Evolutionary conservation across 2,329 filamentous ascomycete species (phyloP).

Genomic region (Akanthomyces muscarius): DNA sequence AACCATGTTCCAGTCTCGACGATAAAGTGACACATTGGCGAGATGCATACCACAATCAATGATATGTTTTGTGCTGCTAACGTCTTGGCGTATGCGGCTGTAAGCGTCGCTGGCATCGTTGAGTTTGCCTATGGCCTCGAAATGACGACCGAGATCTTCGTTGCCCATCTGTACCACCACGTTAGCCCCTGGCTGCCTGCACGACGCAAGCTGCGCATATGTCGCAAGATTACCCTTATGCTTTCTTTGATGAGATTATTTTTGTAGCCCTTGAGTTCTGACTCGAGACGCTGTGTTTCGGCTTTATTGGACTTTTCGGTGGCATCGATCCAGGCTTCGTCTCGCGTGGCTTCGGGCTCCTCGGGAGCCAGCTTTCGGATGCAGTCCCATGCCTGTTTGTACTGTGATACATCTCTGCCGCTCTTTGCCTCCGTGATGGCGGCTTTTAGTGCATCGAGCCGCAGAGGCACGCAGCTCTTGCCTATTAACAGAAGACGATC

Average conservation of each 20-base stretch:
- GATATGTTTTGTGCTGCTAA: conserved; percentile 78
- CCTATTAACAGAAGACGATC: conserved; percentile 81
- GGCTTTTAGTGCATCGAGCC: conserved; percentile 73
- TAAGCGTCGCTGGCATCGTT: conserved; percentile 71
- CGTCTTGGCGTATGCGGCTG: conserved; percentile 83
- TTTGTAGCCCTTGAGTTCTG: conserved; percentile 86
- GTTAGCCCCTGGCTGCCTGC: conserved; percentile 9
- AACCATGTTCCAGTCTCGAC: conserved; percentile 71
- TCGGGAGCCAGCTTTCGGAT: conserved; percentile 60
- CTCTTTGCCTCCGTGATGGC: conserved; percentile 72
- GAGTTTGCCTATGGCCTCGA: conserved; percentile 73
- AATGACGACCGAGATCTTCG: conserved; percentile 83
- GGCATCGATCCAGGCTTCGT: conserved; percentile 70
- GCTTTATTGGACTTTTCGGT: conserved; percentile 62
- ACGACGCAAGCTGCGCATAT: too few relatives aligned
- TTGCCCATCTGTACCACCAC: conserved; percentile 72
- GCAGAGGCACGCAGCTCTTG: conserved; percentile 68
- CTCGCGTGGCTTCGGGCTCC: conserved; percentile 63
- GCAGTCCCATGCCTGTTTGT: conserved; percentile 63
- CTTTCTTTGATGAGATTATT: conserved; percentile 98
- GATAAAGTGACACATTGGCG: conserved; percentile 70
- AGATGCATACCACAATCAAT: conserved; percentile 77
- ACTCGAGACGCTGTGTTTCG: conserved; percentile 73
- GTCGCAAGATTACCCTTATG: conserved; percentile 60
- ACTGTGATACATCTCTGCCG: conserved; percentile 68